These are phyloP conservation scores for Petasospora fabianii DNA, from an alignment of 1,139 yeast species.

Conservation along the genomic window DNA sequence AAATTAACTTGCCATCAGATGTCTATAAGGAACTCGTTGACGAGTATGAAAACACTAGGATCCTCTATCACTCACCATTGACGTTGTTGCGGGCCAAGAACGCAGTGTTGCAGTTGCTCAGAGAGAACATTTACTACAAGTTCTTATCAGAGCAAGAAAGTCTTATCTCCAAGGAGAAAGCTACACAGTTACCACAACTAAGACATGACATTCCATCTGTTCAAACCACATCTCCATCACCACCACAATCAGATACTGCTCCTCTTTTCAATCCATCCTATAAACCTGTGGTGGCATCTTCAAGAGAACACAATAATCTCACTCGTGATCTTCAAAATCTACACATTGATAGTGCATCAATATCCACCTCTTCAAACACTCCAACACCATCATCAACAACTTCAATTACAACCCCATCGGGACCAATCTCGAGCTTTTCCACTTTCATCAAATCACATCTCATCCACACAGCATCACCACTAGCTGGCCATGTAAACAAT, in stretches of 20 bases:
- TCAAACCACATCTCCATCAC: background rate
- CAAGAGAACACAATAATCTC: background rate
- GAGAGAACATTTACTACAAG: slow-evolving; percentile 42
- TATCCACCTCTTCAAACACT: background rate
- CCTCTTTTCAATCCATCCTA: background rate
- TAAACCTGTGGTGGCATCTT: background rate
- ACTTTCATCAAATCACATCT: slow-evolving; percentile 6
- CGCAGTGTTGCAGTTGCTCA: slow-evolving; percentile 40
- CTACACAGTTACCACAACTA: background rate
- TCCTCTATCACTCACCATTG: slow-evolving; percentile 37
- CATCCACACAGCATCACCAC: slow-evolving; percentile 1
- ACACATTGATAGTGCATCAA: slow-evolving; percentile 1
- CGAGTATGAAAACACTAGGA: slow-evolving; percentile 28
- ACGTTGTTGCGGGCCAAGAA: slow-evolving; percentile 40
- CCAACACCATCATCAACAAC: background rate
- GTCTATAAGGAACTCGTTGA: slow-evolving; percentile 33
- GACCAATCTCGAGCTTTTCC: slow-evolving; percentile 8
- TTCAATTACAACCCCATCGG: slow-evolving; percentile 1
- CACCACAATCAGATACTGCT: background rate
- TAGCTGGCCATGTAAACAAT: no score
- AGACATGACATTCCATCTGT: background rate
- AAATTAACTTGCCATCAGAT: slow-evolving; percentile 42
- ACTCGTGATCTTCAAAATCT: slow-evolving; percentile 2
- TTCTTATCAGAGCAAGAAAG: slow-evolving; percentile 23
- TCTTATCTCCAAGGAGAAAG: slow-evolving; percentile 10